Base-by-base conservation (phyloP, 2,329 filamentous ascomycete species). In the Aureobasidium sp. region DNA sequence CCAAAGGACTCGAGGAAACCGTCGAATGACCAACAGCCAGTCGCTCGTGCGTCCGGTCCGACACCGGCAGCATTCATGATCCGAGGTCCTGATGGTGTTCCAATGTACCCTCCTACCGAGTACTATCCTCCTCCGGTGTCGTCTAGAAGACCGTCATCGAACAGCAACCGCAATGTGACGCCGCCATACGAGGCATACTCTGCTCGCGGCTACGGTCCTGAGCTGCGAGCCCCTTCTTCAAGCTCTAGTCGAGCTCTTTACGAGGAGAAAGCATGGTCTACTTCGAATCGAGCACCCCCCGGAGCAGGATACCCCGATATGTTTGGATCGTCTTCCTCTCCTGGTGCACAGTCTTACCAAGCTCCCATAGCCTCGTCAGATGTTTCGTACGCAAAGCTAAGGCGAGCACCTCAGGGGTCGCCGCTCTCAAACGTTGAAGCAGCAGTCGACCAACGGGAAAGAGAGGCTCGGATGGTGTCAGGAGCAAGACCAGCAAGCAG, bases 31-130 rank as follows among this genome's bases (percentile, higher is more conserved):
- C 67, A 68, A 62, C 59, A 70, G 62, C 67, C 68, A 52, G 65
- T 66, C 1, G 61, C 66, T 52, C 67, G 68, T 48, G 49, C 65
- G 14, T 51, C 63, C 7, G 63, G 61, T 14, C 41, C 65, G 27
- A 58, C 68, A 42, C 69, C 68, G 25, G 67, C 76, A 15, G 78
- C 79, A 67, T 77, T 80, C 69, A 67, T 81, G 66, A 69, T 82
- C 25, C 73, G 75, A 62, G 77, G 79, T 17, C 74, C 78, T 41
- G 79, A 81, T 67, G 78, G 80, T 58, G 71, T 76, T 62, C 72
- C 76, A 2, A 71, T 77, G 9, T 82, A 79, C 64, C 69, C 76
- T 7, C 52, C 71, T n/a, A 63, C 64, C 12, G 69, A 69, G 58
- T 70, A 70, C 51, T 66, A 67, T 27, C 69, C 68, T 25, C 56